phyloP scores from a whole-genome alignment of 352 stramenopile species.

The Globisporangium okanoganense region DNA sequence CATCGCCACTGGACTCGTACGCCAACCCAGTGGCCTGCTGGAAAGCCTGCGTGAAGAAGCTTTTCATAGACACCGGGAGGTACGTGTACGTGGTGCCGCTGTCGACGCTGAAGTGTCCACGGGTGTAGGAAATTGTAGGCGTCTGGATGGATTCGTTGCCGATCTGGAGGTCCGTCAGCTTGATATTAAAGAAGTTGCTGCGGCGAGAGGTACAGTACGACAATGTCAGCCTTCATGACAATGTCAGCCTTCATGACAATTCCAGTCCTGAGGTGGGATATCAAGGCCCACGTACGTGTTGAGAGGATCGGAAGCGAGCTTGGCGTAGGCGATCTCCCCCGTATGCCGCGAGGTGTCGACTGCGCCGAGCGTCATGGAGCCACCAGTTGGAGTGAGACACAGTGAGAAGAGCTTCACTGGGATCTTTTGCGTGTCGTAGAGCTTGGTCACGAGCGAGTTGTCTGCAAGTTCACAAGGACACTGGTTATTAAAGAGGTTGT shows the following conservation, averaged over 20 bases:
- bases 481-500: neutral
- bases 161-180: conserved; percentile 32
- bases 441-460: conserved; percentile 67
- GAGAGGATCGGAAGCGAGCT: conserved; percentile 13
- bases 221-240: neutral
- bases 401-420: conserved; percentile 51
- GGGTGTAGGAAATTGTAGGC: neutral
- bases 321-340: conserved; percentile 21
- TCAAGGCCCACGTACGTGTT: conserved; percentile 17
- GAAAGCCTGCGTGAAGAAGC: conserved; percentile 25
- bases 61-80: conserved; percentile 23
- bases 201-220: neutral
- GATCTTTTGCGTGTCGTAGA: conserved; percentile 76
- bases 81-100: conserved; percentile 41
- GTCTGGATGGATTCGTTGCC: conserved; percentile 21
- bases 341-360: conserved; percentile 27
- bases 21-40: conserved; percentile 19
- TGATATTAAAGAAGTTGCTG: conserved; percentile 14
- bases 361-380: conserved; percentile 31
- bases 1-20: neutral
- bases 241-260: neutral
- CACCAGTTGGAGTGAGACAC: conserved; percentile 36
- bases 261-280: neutral
- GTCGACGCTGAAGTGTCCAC: conserved; percentile 33
- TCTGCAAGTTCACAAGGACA: conserved; percentile 15